Conservation (phyloP, 2,329 filamentous ascomycete species). For the Mycosphaerella sp. region DNA sequence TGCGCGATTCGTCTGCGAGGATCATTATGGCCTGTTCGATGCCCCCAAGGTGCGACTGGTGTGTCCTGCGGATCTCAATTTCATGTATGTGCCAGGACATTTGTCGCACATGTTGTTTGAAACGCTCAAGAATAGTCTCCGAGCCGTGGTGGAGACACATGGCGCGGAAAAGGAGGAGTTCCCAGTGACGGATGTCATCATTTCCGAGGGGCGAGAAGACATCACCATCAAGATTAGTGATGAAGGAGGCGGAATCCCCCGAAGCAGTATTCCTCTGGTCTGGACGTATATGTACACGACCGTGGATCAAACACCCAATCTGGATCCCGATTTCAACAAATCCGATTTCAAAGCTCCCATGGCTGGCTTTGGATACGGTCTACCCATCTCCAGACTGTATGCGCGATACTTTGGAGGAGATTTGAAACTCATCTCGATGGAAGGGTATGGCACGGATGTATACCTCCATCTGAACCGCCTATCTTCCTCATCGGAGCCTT, state of each 20-base stretch:
- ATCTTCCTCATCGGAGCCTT: slow-evolving; percentile 88
- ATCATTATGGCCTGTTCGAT: slow-evolving; percentile 96
- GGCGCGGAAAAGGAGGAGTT: slow-evolving; percentile 94
- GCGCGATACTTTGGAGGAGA: slow-evolving; percentile 97
- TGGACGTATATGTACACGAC: slow-evolving; percentile 99
- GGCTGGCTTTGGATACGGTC: slow-evolving; percentile 96
- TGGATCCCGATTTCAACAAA: slow-evolving; percentile 98
- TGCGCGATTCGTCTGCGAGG: slow-evolving; percentile 96
- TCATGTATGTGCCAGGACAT: slow-evolving; percentile 99
- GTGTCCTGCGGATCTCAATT: slow-evolving; percentile 78
- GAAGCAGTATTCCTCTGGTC: slow-evolving; percentile 90
- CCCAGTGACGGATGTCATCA: slow-evolving; percentile 93
- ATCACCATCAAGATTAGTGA: slow-evolving; percentile 99
- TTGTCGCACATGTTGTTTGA: slow-evolving; percentile 99
- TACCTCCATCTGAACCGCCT: slow-evolving; percentile 96
- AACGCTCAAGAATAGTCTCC: slow-evolving; percentile 95
- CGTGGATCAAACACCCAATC: slow-evolving; percentile 86
- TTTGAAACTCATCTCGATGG: slow-evolving; percentile 97
- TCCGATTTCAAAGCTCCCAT: slow-evolving; percentile 99
- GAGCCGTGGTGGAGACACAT: slow-evolving; percentile 92
- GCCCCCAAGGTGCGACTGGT: slow-evolving; percentile 95
- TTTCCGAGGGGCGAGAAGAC: slow-evolving; percentile 95
- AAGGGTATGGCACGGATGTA: slow-evolving; percentile 98
- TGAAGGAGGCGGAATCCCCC: slow-evolving; percentile 90
- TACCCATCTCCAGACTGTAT: slow-evolving; percentile 90